phyloP scores from a whole-genome alignment of 2,329 filamentous ascomycete species.

The Periconia sp. region DNA sequence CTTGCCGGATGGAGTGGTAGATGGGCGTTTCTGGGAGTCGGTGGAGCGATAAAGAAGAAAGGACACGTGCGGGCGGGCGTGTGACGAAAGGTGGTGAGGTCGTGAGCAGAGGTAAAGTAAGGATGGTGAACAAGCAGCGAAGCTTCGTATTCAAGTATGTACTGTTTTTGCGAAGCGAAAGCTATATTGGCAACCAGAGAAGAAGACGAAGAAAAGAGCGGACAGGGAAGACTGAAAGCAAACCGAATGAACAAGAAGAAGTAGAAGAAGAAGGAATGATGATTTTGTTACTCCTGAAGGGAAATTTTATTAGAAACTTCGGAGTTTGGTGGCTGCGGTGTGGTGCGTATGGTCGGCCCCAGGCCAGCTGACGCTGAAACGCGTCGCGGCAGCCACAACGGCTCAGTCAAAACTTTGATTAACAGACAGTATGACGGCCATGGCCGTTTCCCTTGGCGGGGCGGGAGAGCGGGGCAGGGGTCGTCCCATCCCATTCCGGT shows the following conservation, averaged over 20 bases:
- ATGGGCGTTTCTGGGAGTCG: background rate
- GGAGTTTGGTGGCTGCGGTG: background rate
- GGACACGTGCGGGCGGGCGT: background rate
- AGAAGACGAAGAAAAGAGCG: background rate
- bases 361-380: background rate
- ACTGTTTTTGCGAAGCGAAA: background rate
- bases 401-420: too few relatives aligned
- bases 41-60: background rate
- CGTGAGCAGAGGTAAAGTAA: too few relatives aligned
- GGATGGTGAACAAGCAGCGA: too few relatives aligned
- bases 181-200: background rate
- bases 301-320: background rate
- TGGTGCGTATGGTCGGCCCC: too few relatives aligned
- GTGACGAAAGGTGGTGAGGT: background rate
- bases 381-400: too few relatives aligned
- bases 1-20: background rate
- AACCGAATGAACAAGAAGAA: background rate
- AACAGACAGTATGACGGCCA: background rate
- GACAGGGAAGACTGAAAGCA: background rate
- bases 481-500: too few relatives aligned
- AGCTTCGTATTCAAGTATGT: background rate
- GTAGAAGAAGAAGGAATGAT: too few relatives aligned
- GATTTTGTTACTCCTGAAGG: background rate
- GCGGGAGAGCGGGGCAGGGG: too few relatives aligned
- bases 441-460: background rate